Evolutionary conservation across 108 stramenopile species (phyloP), one percentile per base, ranked within the genome.

Genomic region (Aurantiochytrium sp.): DNA sequence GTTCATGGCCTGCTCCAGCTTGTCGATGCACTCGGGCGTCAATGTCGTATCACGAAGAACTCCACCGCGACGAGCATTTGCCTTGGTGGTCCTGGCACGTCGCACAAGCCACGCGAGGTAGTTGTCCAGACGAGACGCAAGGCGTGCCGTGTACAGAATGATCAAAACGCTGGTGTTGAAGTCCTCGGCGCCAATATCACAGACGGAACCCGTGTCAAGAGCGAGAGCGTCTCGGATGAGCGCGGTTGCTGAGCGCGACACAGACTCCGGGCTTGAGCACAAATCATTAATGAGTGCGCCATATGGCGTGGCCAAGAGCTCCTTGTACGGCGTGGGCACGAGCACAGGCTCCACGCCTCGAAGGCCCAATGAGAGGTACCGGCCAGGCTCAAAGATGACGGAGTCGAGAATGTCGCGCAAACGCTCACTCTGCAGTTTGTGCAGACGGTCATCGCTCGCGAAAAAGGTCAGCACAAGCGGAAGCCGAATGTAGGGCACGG

Each of bases 401-500:
- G 87, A 58, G 45, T 88, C 69, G n/a, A 91, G n/a, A 6, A 91
- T 28, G 19, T 42, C 60, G 51, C 58, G 60, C 10, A 91, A 45
- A 12, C n/a, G 12, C 8, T 19, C 58, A 5, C 44, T 55, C 18
- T n/a, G 29, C 58, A 91, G 88, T 28, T 64, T 57, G 69, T 60
- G 58, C 44, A 91, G 18, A 10, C 90, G 60, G 71, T 88, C 88
- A 5, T 72, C 59, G 51, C 76, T 83, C 8, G 88, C 57, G 69
- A 91, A 88, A 87, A 91, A 91, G 16, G 44, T 72, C 10, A 88
- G 55, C 47, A 91, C 69, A 18, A 91, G 72, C 19, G 90, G 90
- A 10, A 91, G 35, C 14, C 90, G 90, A 23, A 91, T 43, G 88
- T 91, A 91, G 45, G 88, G 88, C 88, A 88, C 90, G n/a, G 88